These are phyloP conservation scores for Xylaria acuta DNA, from an alignment of 495 filamentous ascomycete genomes.

Conservation along the genomic window DNA sequence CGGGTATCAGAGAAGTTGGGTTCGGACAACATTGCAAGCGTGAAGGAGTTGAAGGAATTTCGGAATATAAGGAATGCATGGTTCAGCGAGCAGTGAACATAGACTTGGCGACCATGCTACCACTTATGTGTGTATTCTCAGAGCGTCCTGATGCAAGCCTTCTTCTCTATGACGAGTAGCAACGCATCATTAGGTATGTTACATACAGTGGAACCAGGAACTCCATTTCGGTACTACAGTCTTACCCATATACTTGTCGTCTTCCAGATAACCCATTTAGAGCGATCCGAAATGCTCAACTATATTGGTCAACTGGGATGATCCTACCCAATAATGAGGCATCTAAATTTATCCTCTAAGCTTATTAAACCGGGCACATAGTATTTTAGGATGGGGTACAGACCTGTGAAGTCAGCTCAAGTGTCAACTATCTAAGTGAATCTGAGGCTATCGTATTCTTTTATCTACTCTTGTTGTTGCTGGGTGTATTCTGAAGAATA, in stretches of 20 bases:
- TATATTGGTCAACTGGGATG: neutral
- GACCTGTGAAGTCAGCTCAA: neutral
- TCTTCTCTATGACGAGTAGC: slow-evolving; percentile 8
- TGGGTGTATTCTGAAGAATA: neutral
- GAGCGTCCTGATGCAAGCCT: neutral
- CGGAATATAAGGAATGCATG: slow-evolving; percentile 22
- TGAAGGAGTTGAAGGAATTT: slow-evolving; percentile 28
- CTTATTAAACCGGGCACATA: neutral
- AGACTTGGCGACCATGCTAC: slow-evolving; percentile 1
- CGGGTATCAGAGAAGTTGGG: slow-evolving; percentile 19
- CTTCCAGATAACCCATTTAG: neutral
- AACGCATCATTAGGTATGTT: neutral
- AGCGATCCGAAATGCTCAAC: neutral
- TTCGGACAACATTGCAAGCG: slow-evolving; percentile 29
- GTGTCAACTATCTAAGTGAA: neutral
- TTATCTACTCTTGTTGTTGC: neutral
- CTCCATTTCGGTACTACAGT: neutral
- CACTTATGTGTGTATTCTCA: slow-evolving; percentile 14
- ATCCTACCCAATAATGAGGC: neutral
- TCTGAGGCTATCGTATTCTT: neutral
- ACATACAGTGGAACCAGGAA: neutral
- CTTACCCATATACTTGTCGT: neutral
- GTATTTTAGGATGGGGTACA: neutral
- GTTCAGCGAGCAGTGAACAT: slow-evolving; percentile 20
- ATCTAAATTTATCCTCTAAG: neutral